These are phyloP conservation scores for Penicillium digitatum DNA, from an alignment of 2,329 filamentous ascomycete genomes.

Conservation along the genomic window DNA sequence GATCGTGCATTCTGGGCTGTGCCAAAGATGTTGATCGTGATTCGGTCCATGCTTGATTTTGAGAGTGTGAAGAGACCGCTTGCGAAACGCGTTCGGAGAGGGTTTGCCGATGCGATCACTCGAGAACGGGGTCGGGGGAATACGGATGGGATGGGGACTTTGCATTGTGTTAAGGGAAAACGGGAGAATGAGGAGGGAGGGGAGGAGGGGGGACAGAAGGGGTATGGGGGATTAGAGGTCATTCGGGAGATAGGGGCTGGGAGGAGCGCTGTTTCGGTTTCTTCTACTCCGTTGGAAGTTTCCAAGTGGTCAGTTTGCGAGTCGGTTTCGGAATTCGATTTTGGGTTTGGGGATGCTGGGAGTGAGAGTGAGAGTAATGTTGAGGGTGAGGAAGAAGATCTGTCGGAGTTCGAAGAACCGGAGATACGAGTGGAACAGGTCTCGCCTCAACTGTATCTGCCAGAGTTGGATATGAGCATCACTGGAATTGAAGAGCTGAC, in stretches of 20 bases:
- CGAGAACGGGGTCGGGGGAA: not conserved
- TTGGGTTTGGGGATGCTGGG: conserved; percentile 17
- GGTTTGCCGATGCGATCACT: conserved; percentile 15
- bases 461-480: conserved; percentile 17
- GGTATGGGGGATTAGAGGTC: not conserved
- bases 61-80: conserved; percentile 32
- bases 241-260: not conserved
- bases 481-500: conserved; percentile 16
- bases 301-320: conserved; percentile 5
- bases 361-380: conserved; percentile 18
- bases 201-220: not conserved
- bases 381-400: not conserved
- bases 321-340: conserved; percentile 21
- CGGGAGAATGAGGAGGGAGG: not conserved
- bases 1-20: conserved; percentile 38
- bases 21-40: conserved; percentile 36
- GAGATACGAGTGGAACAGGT: conserved; percentile 8
- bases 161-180: conserved; percentile 14
- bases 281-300: not conserved
- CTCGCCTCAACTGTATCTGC: conserved; percentile 18
- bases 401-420: not conserved
- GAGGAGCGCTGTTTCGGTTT: not conserved
- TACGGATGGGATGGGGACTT: not conserved
- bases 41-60: conserved; percentile 37
- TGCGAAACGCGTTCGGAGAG: conserved; percentile 31